Percentiles rank a stretch among this genome's conserved stretches.
These are phyloP conservation scores for Sporothrix sp. DNA, from an alignment of 2,329 filamentous ascomycete genomes.

Conservation along the genomic window DNA sequence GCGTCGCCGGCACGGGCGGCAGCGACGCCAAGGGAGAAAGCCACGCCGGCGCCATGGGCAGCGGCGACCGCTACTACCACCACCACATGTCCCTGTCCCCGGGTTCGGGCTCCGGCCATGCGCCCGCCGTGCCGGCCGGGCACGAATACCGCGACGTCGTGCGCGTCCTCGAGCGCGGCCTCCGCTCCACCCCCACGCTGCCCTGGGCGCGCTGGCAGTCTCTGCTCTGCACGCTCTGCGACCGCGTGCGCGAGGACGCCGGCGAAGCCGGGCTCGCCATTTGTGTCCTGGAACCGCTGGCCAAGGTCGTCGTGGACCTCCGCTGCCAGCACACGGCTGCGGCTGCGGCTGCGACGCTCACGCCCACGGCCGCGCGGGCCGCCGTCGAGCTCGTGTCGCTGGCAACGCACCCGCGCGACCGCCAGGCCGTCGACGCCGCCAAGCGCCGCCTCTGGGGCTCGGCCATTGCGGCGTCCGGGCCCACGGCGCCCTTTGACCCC, in stretches of 20 bases:
- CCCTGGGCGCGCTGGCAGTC: slow-evolving; percentile 39
- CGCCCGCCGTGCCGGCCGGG: slow-evolving; percentile 39
- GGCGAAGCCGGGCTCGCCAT: slow-evolving; percentile 59
- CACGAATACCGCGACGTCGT: slow-evolving; percentile 62
- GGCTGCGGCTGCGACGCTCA: slow-evolving; percentile 13
- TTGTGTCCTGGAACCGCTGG: slow-evolving; percentile 60
- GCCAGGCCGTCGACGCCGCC: slow-evolving; percentile 54
- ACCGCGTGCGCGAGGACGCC: slow-evolving; percentile 49
- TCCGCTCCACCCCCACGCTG: slow-evolving; percentile 39
- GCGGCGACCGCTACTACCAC: slow-evolving; percentile 1
- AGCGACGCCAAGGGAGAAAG: slow-evolving; percentile 4
- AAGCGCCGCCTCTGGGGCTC: slow-evolving; percentile 58
- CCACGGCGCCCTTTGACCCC: slow-evolving; percentile 44
- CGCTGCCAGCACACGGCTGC: slow-evolving; percentile 18
- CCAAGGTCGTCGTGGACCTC: slow-evolving; percentile 41
- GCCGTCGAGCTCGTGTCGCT: slow-evolving; percentile 35
- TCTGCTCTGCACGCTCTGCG: slow-evolving; percentile 48
- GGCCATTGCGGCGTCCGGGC: slow-evolving; percentile 27
- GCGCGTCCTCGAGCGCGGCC: slow-evolving; percentile 55
- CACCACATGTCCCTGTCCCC: slow-evolving; percentile 13
- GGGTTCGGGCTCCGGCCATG: slow-evolving; percentile 15
- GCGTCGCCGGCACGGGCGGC: neutral
- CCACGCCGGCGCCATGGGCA: neutral
- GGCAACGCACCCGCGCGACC: slow-evolving; percentile 48
- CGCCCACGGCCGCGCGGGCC: slow-evolving; percentile 26